Evolutionary conservation across 2,329 filamentous ascomycete genomes (phyloP).

Genomic region (Fusarium sp.): DNA sequence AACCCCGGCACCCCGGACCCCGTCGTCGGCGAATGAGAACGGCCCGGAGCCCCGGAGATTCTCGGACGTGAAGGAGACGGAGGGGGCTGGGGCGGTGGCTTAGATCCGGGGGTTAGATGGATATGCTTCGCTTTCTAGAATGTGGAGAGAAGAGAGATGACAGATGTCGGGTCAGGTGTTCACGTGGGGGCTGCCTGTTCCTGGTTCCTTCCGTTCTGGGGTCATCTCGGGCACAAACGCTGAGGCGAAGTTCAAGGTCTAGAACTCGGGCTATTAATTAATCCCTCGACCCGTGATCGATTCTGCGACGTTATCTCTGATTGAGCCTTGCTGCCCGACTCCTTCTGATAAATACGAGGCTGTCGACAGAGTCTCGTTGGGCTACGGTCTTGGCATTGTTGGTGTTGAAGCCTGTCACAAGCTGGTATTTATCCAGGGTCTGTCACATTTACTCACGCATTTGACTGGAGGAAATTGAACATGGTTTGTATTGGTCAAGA

Average conservation of each 20-base stretch:
- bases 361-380: neutral
- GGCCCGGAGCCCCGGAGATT: slow-evolving; percentile 15
- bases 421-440: neutral
- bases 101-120: slow-evolving; percentile 26
- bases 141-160: slow-evolving; percentile 3
- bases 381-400: neutral
- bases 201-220: slow-evolving; percentile 34
- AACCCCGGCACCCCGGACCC: slow-evolving; percentile 6
- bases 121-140: slow-evolving; percentile 17
- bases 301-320: neutral
- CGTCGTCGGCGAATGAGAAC: slow-evolving; percentile 35
- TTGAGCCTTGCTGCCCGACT: slow-evolving; percentile 1
- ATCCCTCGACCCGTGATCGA: neutral
- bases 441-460: neutral
- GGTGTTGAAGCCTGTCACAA: neutral
- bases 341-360: neutral
- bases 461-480: neutral
- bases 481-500: neutral
- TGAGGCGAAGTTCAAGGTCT: slow-evolving; percentile 26
- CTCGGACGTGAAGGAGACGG: slow-evolving; percentile 25
- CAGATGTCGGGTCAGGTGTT: neutral
- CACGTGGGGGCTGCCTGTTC: neutral
- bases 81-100: slow-evolving; percentile 36
- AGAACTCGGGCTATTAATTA: slow-evolving; percentile 10
- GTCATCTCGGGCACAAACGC: slow-evolving; percentile 30